Conservation (phyloP, 164 flowering plant species). For the Berberis vulgaris region DNA sequence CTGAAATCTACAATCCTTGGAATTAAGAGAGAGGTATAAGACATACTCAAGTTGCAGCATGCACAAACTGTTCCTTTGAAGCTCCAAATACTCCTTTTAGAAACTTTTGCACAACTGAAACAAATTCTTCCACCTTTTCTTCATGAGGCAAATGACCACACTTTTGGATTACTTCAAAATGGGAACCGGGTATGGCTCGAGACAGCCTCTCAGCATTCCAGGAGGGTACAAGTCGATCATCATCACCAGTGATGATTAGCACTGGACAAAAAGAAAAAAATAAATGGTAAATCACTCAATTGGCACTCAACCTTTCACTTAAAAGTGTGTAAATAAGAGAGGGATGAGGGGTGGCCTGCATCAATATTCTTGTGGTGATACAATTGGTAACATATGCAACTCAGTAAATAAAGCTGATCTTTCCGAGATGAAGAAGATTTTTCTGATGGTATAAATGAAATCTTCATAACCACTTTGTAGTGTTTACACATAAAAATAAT, state of each 20-base stretch:
- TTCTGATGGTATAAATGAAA: no score
- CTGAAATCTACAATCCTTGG: no score
- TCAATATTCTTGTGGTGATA: no score
- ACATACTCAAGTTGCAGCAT: slow-evolving; percentile 18
- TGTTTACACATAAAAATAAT: no score
- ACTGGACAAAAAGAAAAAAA: slow-evolving; percentile 28
- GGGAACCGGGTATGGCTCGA: slow-evolving; percentile 58
- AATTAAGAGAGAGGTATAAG: neutral
- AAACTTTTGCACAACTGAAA: slow-evolving; percentile 50
- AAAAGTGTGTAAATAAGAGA: neutral
- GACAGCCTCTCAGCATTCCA: slow-evolving; percentile 84
- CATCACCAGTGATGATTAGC: slow-evolving; percentile 77
- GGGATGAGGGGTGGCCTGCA: no score
- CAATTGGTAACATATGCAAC: no score
- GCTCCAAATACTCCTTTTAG: slow-evolving; percentile 33
- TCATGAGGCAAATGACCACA: slow-evolving; percentile 98
- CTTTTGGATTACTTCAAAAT: slow-evolving; percentile 56
- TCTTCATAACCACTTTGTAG: no score
- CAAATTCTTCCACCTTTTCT: slow-evolving; percentile 68
- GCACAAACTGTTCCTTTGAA: slow-evolving; percentile 25
- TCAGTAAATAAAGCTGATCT: no score
- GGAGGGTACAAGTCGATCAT: slow-evolving; percentile 72
- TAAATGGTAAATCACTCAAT: neutral
- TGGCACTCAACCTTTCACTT: neutral
- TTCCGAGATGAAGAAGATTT: no score